Percentiles rank a stretch among this genome's conserved stretches.
Evolutionary conservation across 192 early-diverging fungal species (phyloP).

Genomic region (Entophlyctis luteolus): DNA sequence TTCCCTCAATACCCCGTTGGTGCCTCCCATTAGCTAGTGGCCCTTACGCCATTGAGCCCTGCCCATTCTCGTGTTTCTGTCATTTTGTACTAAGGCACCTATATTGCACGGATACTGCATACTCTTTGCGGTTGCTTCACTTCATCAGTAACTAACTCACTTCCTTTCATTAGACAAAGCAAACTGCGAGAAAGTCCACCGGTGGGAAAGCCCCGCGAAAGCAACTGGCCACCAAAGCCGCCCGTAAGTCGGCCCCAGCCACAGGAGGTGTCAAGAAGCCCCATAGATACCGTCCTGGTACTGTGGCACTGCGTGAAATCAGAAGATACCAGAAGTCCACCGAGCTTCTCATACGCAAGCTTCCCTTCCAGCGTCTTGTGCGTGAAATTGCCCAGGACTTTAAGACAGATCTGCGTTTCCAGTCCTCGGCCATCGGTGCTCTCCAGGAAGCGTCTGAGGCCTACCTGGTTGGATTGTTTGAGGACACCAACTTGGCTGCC

Average conservation of each 20-base stretch:
- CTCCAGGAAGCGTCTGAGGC: slow-evolving; percentile 92
- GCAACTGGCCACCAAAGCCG: slow-evolving; percentile 90
- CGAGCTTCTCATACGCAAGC: slow-evolving; percentile 80
- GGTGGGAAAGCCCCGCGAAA: slow-evolving; percentile 98
- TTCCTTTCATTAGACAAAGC: no score
- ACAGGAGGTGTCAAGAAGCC: slow-evolving; percentile 88
- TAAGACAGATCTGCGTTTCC: slow-evolving; percentile 99
- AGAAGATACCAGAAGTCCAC: slow-evolving; percentile 85
- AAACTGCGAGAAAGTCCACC: slow-evolving; percentile 98
- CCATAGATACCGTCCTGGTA: slow-evolving; percentile 59
- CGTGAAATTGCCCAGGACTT: slow-evolving; percentile 99
- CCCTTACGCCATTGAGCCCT: no score
- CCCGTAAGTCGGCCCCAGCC: slow-evolving; percentile 88
- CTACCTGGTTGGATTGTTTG: slow-evolving; percentile 52
- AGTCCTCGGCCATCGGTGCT: slow-evolving; percentile 97
- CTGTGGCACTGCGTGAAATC: slow-evolving; percentile 84
- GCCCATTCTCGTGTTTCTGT: no score
- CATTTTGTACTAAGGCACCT: no score
- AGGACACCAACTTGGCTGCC: slow-evolving; percentile 95
- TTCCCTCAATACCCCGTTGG: no score
- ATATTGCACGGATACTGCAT: no score
- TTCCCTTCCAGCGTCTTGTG: slow-evolving; percentile 88
- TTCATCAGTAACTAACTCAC: no score
- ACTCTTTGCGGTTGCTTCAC: no score
- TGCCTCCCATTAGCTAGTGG: no score